phyloP scores from a whole-genome alignment of 768 basidiomycete species.

The Lentinula guzmanii region DNA sequence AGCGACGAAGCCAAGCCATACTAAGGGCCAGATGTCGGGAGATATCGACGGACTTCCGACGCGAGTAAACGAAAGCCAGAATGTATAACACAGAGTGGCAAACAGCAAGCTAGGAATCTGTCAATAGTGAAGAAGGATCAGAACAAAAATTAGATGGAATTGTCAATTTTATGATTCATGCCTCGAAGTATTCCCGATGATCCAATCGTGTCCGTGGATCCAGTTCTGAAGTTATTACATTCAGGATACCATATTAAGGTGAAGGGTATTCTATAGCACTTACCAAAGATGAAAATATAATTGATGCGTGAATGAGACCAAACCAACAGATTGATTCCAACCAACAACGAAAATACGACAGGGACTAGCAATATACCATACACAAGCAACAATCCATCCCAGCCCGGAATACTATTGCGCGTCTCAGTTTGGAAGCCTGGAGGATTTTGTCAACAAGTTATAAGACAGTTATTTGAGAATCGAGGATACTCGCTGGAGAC shows the following conservation, averaged over 20 bases:
- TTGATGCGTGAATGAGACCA: constrained; percentile 81
- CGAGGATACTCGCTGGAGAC: constrained; percentile 40
- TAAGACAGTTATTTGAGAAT: background rate
- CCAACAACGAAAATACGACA: constrained; percentile 64
- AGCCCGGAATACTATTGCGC: constrained; percentile 52
- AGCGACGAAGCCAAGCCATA: constrained; percentile 68
- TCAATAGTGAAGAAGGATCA: constrained; percentile 12
- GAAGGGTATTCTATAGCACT: constrained; percentile 16
- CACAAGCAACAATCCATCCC: constrained; percentile 69
- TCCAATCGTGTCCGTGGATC: constrained; percentile 69
- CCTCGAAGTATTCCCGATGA: constrained; percentile 64
- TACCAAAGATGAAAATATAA: constrained; percentile 89
- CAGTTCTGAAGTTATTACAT: constrained; percentile 42
- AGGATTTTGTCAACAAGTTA: background rate
- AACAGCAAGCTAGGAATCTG: constrained; percentile 83
- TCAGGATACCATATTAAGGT: background rate
- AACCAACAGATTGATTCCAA: constrained; percentile 78
- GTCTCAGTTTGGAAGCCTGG: constrained; percentile 53
- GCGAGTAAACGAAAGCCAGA: constrained; percentile 76
- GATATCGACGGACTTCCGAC: constrained; percentile 47
- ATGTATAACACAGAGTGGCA: constrained; percentile 66
- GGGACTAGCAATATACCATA: constrained; percentile 76
- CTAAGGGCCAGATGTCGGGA: constrained; percentile 73
- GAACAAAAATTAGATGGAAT: background rate
- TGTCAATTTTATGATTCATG: constrained; percentile 19